Conservation (phyloP, 768 basidiomycete species). For the Russula brevipes region DNA sequence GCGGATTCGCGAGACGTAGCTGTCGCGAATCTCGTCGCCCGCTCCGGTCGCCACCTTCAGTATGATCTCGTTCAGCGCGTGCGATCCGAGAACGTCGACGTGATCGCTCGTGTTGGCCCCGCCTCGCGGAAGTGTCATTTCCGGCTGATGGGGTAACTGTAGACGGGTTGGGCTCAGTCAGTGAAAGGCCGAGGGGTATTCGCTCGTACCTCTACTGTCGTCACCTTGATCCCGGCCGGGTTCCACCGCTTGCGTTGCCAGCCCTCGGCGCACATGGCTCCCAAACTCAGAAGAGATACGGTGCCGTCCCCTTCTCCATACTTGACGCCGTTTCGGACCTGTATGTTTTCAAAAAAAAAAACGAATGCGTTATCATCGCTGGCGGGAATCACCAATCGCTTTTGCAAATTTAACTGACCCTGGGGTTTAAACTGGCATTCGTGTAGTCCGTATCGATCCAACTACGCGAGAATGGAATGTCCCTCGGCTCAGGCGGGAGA, state of each 20-base stretch:
- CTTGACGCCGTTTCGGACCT: slow-evolving; percentile 81
- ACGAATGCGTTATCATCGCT: background rate
- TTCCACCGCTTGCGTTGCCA: slow-evolving; percentile 91
- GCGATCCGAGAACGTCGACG: slow-evolving; percentile 66
- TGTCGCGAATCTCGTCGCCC: slow-evolving; percentile 64
- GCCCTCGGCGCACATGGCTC: slow-evolving; percentile 95
- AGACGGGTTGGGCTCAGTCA: background rate
- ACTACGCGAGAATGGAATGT: slow-evolving; percentile 53
- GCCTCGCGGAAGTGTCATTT: slow-evolving; percentile 69
- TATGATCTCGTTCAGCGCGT: slow-evolving; percentile 82
- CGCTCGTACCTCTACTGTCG: slow-evolving; percentile 72
- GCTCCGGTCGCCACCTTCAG: slow-evolving; percentile 83
- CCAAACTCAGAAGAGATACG: slow-evolving; percentile 76
- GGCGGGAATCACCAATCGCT: no score
- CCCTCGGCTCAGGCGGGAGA: slow-evolving; percentile 38
- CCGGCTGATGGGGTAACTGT: slow-evolving; percentile 76
- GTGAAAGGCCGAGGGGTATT: background rate
- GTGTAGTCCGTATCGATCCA: slow-evolving; percentile 87
- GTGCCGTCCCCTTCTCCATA: slow-evolving; percentile 97
- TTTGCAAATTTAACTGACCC: slow-evolving; percentile 33
- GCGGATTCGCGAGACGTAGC: slow-evolving; percentile 69
- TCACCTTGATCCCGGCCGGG: slow-evolving; percentile 79
- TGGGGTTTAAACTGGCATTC: slow-evolving; percentile 53
- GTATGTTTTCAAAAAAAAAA: background rate
- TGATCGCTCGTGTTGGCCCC: slow-evolving; percentile 92